These are phyloP conservation scores for Sordaria brevicollis DNA, from an alignment of 495 filamentous ascomycete genomes.

Conservation along the genomic window DNA sequence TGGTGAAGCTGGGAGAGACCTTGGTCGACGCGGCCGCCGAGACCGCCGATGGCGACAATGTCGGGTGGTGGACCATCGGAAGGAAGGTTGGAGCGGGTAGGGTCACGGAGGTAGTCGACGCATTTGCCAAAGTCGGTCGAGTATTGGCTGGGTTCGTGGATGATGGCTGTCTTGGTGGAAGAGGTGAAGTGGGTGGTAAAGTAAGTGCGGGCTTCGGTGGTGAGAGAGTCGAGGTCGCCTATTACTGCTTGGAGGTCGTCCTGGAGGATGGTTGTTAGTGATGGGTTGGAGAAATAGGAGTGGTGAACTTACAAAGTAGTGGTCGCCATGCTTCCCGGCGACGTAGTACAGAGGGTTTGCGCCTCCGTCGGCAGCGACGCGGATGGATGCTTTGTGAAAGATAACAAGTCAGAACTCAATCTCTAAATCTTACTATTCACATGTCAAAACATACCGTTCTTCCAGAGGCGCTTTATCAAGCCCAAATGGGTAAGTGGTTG, in stretches of 20 bases:
- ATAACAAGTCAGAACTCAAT: background rate
- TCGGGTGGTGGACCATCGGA: conserved; percentile 19
- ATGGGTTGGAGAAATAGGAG: background rate
- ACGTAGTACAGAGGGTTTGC: conserved; percentile 69
- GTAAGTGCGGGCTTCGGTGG: conserved; percentile 42
- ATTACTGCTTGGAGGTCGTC: conserved; percentile 58
- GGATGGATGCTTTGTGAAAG: conserved; percentile 36
- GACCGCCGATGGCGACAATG: conserved; percentile 67
- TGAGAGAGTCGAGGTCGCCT: conserved; percentile 84
- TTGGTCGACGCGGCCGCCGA: conserved; percentile 87
- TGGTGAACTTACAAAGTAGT: conserved; percentile 9
- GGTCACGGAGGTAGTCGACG: conserved; percentile 36
- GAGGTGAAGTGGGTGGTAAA: conserved; percentile 56
- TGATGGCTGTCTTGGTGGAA: conserved; percentile 38
- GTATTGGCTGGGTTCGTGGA: conserved; percentile 65
- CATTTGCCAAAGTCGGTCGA: conserved; percentile 65
- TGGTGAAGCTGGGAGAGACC: conserved; percentile 80
- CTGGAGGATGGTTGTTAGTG: conserved; percentile 21
- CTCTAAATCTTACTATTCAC: background rate
- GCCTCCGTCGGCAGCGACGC: conserved; percentile 81
- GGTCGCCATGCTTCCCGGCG: conserved; percentile 13
- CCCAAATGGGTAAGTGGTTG: conserved; percentile 51
- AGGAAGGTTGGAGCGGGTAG: background rate
- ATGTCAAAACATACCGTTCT: conserved; percentile 38
- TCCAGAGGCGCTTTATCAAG: conserved; percentile 41